Evolutionary conservation across 1,139 yeast genomes (phyloP).

Genomic region (Cylindricascospora bacillispora): DNA sequence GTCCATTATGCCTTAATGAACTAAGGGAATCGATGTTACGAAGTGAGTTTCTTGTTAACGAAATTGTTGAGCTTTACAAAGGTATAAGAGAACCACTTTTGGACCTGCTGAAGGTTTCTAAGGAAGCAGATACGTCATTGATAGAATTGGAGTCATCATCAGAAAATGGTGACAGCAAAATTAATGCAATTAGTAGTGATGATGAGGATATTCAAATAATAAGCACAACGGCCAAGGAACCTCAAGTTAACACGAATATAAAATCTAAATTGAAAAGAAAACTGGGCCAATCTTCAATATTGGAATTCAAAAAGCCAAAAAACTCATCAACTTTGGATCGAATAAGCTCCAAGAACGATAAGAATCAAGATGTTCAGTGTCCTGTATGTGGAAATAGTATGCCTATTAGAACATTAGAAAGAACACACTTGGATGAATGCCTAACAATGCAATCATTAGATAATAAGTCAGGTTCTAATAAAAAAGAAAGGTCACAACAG

Average conservation of each 20-base stretch:
- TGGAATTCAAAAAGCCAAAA: background rate
- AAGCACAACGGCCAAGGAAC: slow-evolving; percentile 9
- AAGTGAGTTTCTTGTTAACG: slow-evolving; percentile 62
- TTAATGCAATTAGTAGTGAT: slow-evolving; percentile 6
- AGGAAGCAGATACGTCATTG: slow-evolving; percentile 4
- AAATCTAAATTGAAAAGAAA: slow-evolving; percentile 7
- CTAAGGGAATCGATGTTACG: slow-evolving; percentile 60
- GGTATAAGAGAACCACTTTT: slow-evolving; percentile 29
- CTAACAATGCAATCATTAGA: slow-evolving; percentile 24
- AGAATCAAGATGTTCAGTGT: slow-evolving; percentile 34
- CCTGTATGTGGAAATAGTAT: slow-evolving; percentile 55
- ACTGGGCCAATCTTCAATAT: slow-evolving; percentile 3
- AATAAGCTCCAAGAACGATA: background rate
- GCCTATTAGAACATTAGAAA: slow-evolving; percentile 47
- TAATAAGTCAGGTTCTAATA: background rate
- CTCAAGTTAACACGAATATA: slow-evolving; percentile 9
- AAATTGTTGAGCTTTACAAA: slow-evolving; percentile 46
- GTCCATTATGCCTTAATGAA: slow-evolving; percentile 72
- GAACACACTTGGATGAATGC: slow-evolving; percentile 62
- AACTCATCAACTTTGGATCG: background rate
- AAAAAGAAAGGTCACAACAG: background rate
- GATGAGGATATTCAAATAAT: slow-evolving; percentile 24
- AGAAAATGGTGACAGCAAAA: slow-evolving; percentile 2
- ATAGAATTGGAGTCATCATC: slow-evolving; percentile 11
- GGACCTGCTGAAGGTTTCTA: slow-evolving; percentile 6